Evolutionary conservation across 2,329 filamentous ascomycete genomes (phyloP).

Genomic region (Neofusicoccum parvum): DNA sequence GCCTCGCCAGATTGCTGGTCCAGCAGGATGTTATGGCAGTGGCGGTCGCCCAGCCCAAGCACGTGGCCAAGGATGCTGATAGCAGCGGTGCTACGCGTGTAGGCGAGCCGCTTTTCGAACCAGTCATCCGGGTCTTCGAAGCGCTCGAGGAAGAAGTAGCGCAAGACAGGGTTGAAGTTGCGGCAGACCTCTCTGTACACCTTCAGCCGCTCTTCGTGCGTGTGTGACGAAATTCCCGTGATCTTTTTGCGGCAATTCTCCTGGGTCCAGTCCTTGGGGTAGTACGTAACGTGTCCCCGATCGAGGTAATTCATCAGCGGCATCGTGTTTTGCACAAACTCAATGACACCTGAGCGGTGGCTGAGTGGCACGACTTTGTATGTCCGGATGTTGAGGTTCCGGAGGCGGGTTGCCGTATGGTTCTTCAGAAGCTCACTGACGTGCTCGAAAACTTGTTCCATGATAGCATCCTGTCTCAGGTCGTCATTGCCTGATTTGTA

Average conservation of each 20-base stretch:
- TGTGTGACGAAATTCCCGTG: slow-evolving; percentile 67
- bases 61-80: slow-evolving; percentile 95
- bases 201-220: slow-evolving; percentile 69
- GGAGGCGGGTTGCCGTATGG: slow-evolving; percentile 83
- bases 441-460: slow-evolving; percentile 99
- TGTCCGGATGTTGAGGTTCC: slow-evolving; percentile 86
- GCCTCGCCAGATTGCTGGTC: slow-evolving; percentile 89
- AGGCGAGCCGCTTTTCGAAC: slow-evolving; percentile 86
- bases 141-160: slow-evolving; percentile 95
- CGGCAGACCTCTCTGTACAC: slow-evolving; percentile 78
- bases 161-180: slow-evolving; percentile 88
- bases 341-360: slow-evolving; percentile 83
- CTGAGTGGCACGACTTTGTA: slow-evolving; percentile 96
- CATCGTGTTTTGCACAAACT: slow-evolving; percentile 93
- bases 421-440: slow-evolving; percentile 87
- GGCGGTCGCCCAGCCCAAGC: slow-evolving; percentile 87
- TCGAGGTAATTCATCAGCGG: slow-evolving; percentile 90
- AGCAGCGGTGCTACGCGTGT: slow-evolving; percentile 89
- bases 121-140: slow-evolving; percentile 95
- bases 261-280: slow-evolving; percentile 79
- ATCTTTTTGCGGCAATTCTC: slow-evolving; percentile 80
- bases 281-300: slow-evolving; percentile 84
- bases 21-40: slow-evolving; percentile 95
- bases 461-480: slow-evolving; percentile 93
- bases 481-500: slow-evolving; percentile 97